Percentiles rank a stretch among this genome's conserved stretches.
phyloP scores from a whole-genome alignment of 1,284 basidiomycete species.

The Cutaneotrichosporon curvatum region DNA sequence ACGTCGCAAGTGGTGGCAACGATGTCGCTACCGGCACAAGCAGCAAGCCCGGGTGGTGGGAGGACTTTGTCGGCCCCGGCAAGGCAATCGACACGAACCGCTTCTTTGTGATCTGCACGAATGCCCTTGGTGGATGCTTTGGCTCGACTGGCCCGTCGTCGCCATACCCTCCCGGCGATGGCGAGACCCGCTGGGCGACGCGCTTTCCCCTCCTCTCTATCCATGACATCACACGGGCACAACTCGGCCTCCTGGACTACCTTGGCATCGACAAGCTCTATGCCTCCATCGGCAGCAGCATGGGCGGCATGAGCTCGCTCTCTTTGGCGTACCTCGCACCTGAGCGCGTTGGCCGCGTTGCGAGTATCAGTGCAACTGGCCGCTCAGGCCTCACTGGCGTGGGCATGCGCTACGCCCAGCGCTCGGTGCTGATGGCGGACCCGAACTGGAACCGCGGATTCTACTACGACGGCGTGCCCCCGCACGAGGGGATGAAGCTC shows the following conservation, averaged over 20 bases:
- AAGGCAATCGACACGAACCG: constrained; percentile 86
- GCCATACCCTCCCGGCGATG: constrained; percentile 48
- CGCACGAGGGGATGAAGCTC: constrained; percentile 97
- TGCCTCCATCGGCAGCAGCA: constrained; percentile 85
- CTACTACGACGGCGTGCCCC: constrained; percentile 90
- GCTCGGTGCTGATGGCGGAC: constrained; percentile 89
- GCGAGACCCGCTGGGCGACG: constrained; percentile 73
- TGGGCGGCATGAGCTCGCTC: constrained; percentile 97
- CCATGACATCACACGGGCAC: constrained; percentile 92
- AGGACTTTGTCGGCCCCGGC: constrained; percentile 93
- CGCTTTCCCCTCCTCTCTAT: constrained; percentile 85
- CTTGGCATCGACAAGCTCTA: constrained; percentile 79
- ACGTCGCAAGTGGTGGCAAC: constrained; percentile 74
- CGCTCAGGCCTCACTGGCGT: constrained; percentile 84
- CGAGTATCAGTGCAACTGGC: constrained; percentile 90
- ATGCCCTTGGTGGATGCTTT: constrained; percentile 95
- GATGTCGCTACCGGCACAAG: constrained; percentile 59
- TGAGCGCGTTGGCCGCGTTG: constrained; percentile 76
- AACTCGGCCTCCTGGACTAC: constrained; percentile 77
- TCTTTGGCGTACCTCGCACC: constrained; percentile 93
- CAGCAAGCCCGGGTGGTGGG: constrained; percentile 78
- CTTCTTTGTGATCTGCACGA: constrained; percentile 93
- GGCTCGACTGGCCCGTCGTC: constrained; percentile 92
- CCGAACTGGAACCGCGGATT: constrained; percentile 99
- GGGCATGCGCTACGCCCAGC: constrained; percentile 90